Evolutionary conservation across 2,329 filamentous ascomycete genomes (phyloP), one percentile per base, ranked within the genome.

Genomic region (Pseudocercospora cruenta): DNA sequence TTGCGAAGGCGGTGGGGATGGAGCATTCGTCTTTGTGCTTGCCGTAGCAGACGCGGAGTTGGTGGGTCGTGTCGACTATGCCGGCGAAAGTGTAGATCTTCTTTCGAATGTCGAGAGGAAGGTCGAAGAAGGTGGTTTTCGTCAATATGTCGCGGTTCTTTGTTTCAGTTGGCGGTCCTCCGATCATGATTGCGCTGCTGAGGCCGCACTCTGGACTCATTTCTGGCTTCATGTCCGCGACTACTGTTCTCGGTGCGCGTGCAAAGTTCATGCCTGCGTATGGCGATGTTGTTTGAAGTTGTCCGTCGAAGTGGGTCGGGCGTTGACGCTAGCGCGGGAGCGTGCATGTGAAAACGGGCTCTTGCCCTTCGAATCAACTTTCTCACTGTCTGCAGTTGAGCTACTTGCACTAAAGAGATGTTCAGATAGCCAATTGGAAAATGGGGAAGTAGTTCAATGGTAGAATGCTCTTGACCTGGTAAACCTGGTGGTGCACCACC

Each of bases 281-380:
- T 22, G 47, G 8, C 21, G 19, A 10, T 51, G 19, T 10, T 51
- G 47, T 24, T 51, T 51, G 47, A 51, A 51, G 47, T 21, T n/a
- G 12, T 51, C 2, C 47, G 19, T 24, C 8, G 7, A 51, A 24
- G 19, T 51, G 47, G 47, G 19, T 51, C 47, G 22, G 3, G 19
- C 19, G 47, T 24, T 51, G 47, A 21, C 19, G 47, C 47, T 21
- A 21, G 19, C 8, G 47, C 47, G 47, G 47, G 47, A 21, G 12
- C n/a, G 47, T 24, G 47, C 47, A 51, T 51, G 47, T 51, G 47
- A 51, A 24, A 51, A 51, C 47, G 47, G n/a, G n/a, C n/a, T 47
- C 21, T n/a, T n/a, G n/a, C n/a, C n/a, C n/a, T n/a, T n/a, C n/a
- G n/a, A n/a, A n/a, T n/a, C n/a, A n/a, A n/a, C n/a, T n/a, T n/a